Base-by-base conservation (phyloP, 768 basidiomycete species). In the Psilocybe cubensis region DNA sequence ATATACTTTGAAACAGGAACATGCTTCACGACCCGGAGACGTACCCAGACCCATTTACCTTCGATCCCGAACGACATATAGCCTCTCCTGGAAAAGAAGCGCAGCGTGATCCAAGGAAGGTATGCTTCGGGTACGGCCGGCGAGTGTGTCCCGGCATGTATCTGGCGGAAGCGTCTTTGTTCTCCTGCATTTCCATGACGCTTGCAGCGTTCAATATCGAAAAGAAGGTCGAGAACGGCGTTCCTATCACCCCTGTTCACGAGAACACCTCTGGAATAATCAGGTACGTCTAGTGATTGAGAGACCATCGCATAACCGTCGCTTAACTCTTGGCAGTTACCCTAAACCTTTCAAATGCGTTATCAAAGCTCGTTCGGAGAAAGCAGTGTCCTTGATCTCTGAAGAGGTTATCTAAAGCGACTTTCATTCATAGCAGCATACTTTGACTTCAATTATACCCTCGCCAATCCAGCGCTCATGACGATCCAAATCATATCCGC, bases 151-250 rank as follows among this genome's bases (percentile, higher is more conserved):
- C 76, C 31, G 83, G 83, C 0, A 65, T 80, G 72, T 70, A 81
- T 60, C 73, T 85, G 51, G 84, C 83, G 0, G 82, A 85, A 47
- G 73, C 77, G 0, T 81, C 80, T 0, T 57, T 83, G 1, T 85
- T 77, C 72, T 68, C 79, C 7, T 72, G 74, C 6, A 66, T 79
- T 2, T 74, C 74, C 0, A 76, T 68, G 64, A 77, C 80, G 7
- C 70, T 85, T 3, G 79, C 83, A 0, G 76, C 73, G 6, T 83
- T 85, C 44, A 65, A 82, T 9, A 74, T 86, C 35, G 70, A 71
- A 9, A 82, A 80, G 47, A 70, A 71, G 0, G 62, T 81, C 3
- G 77, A 76, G 60, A 74, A 81, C 28, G 82, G 81, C 2, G 63
- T 75, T 1, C 77, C 78, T 44, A 68, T 82, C 31, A 72, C 74